phyloP scores from a whole-genome alignment of 805 yeast species.

The Ogataea nitratoaversa region DNA sequence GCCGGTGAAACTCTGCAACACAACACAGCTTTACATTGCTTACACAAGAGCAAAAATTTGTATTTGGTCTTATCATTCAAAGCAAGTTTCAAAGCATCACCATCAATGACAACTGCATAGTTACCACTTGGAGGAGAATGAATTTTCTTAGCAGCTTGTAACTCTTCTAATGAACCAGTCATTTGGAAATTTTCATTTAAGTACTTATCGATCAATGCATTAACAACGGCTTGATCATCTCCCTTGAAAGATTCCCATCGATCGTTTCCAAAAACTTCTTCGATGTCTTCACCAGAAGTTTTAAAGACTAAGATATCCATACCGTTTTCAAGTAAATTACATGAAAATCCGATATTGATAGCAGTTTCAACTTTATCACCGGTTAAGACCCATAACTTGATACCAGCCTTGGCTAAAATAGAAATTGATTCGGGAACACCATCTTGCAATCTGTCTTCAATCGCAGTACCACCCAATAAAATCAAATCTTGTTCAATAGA shows the following conservation, averaged over 20 bases:
- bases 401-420: constrained; percentile 67
- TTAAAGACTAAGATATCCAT: constrained; percentile 71
- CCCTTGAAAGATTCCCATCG: constrained; percentile 19
- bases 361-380: constrained; percentile 92
- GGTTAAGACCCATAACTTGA: constrained; percentile 80
- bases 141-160: constrained; percentile 48
- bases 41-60: constrained; percentile 67
- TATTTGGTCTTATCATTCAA: constrained; percentile 37
- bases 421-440: constrained; percentile 84
- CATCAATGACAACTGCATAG: constrained; percentile 72
- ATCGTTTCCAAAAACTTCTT: constrained; percentile 34
- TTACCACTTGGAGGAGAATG: constrained; percentile 68
- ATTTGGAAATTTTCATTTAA: constrained; percentile 52
- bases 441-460: constrained; percentile 79
- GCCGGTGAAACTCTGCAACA: constrained; percentile 89
- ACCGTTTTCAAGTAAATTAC: constrained; percentile 69
- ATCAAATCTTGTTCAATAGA: constrained; percentile 62
- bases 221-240: constrained; percentile 35
- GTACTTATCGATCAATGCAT: constrained; percentile 46
- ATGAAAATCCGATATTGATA: constrained; percentile 80
- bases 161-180: constrained; percentile 56
- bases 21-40: constrained; percentile 75
- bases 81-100: constrained; percentile 65
- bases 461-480: constrained; percentile 79
- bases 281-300: constrained; percentile 53